Evolutionary conservation across 495 filamentous ascomycete species (phyloP).

Genomic region (Friedmanniomyces endolithicus): DNA sequence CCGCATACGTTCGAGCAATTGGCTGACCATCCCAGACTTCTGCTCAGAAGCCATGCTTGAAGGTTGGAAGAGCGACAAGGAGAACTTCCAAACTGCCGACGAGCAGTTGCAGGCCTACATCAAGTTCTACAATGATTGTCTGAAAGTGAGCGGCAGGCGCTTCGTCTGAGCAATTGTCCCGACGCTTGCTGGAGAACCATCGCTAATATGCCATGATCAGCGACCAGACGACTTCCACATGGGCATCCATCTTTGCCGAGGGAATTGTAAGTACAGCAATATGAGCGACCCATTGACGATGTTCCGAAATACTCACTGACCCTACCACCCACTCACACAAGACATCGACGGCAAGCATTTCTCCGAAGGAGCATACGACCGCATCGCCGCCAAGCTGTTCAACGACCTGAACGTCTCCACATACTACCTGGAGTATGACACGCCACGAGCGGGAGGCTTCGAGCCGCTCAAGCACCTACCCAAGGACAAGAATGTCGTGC

Average conservation of each 20-base stretch:
- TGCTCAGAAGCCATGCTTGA: constrained; percentile 51
- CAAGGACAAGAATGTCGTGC: constrained; percentile 59
- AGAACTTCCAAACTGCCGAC: constrained; percentile 46
- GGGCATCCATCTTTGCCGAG: constrained; percentile 67
- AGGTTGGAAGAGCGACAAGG: constrained; percentile 45
- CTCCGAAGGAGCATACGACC: constrained; percentile 67
- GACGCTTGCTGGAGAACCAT: not conserved
- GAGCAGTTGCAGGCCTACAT: constrained; percentile 64
- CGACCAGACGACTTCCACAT: constrained; percentile 15
- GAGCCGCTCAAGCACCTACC: constrained; percentile 64
- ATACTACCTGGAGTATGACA: constrained; percentile 80
- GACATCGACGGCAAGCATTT: constrained; percentile 64
- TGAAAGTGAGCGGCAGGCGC: constrained; percentile 36
- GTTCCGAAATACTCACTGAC: no score
- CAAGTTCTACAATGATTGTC: constrained; percentile 60
- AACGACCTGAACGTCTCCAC: constrained; percentile 60
- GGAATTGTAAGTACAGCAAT: constrained; percentile 40
- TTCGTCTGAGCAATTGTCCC: not conserved
- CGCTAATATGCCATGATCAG: constrained; percentile 24
- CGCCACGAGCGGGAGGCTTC: constrained; percentile 59
- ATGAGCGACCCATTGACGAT: no score
- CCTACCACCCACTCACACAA: no score
- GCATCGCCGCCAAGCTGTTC: constrained; percentile 70
- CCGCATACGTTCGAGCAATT: not conserved
- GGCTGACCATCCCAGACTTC: constrained; percentile 31